phyloP scores from a whole-genome alignment of 1,139 yeast genomes.

The Kluyveromyces sp. region DNA sequence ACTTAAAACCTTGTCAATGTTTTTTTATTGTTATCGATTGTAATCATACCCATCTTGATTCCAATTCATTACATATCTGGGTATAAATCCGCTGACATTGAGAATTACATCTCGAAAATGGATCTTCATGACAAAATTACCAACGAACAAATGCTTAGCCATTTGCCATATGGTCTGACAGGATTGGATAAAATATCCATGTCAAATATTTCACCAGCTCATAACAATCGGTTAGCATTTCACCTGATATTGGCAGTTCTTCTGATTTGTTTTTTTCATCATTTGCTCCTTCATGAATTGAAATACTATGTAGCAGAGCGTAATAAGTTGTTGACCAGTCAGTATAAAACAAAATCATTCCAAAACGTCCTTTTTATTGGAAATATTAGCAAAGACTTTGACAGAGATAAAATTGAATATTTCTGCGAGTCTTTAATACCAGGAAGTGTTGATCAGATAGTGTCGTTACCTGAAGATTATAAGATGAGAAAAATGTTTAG shows the following conservation, averaged over 20 bases:
- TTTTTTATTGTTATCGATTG: constrained; percentile 41
- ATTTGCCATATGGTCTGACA: constrained; percentile 8
- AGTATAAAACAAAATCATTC: constrained; percentile 29
- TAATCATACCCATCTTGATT: constrained; percentile 46
- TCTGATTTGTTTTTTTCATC: constrained; percentile 47
- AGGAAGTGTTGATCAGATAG: constrained; percentile 35
- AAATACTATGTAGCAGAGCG: constrained; percentile 34
- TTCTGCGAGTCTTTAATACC: constrained; percentile 21
- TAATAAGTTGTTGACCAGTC: constrained; percentile 33
- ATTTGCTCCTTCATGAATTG: constrained; percentile 44
- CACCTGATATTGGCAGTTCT: constrained; percentile 50
- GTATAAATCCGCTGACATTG: constrained; percentile 14
- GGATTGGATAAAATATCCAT: constrained; percentile 57
- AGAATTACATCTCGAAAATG: constrained; percentile 9
- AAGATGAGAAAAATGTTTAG: constrained; percentile 21
- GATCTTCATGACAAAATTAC: constrained; percentile 15
- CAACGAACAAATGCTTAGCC: constrained; percentile 25
- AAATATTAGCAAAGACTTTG: constrained; percentile 37
- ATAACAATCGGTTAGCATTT: constrained; percentile 39
- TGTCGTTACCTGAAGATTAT: constrained; percentile 44
- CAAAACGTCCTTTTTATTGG: constrained; percentile 41
- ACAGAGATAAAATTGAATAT: constrained; percentile 31
- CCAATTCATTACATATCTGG: constrained; percentile 50
- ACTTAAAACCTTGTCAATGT: constrained; percentile 39
- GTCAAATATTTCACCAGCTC: constrained; percentile 48